Percentiles rank a stretch among this genome's conserved stretches.
Conservation (phyloP, 495 filamentous ascomycete species). For the Haplographium delicatum region DNA sequence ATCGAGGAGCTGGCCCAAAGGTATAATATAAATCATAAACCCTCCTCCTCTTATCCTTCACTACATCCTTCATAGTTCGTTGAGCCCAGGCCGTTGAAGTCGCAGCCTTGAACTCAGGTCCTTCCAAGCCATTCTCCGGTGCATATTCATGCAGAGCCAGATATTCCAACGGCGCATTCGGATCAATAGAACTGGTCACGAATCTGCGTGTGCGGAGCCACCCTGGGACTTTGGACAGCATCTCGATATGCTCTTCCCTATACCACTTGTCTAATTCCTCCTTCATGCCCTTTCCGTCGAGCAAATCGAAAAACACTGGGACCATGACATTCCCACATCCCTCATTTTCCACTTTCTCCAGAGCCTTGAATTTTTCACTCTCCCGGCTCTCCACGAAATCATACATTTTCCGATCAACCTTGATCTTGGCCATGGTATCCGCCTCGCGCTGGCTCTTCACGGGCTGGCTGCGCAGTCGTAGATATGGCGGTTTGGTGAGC, state of each 20-base stretch:
- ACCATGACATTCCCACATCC: conserved; percentile 57
- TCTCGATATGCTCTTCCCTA: conserved; percentile 62
- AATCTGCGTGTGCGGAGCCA: conserved; percentile 68
- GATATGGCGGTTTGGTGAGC: conserved; percentile 61
- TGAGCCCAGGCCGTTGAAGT: conserved; percentile 52
- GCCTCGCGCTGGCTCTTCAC: conserved; percentile 69
- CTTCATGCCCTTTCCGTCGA: conserved; percentile 45
- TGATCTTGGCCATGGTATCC: conserved; percentile 69
- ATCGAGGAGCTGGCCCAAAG: conserved; percentile 68
- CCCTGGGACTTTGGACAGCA: conserved; percentile 67
- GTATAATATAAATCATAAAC: conserved; percentile 70
- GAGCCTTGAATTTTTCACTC: conserved; percentile 44
- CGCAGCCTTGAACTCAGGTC: conserved; percentile 56
- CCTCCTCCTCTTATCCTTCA: conserved; percentile 49
- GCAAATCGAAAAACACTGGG: conserved; percentile 52
- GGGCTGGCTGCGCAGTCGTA: conserved; percentile 53
- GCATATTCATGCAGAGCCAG: conserved; percentile 68
- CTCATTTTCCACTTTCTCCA: conserved; percentile 57
- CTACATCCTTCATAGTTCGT: conserved; percentile 49
- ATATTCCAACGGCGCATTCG: conserved; percentile 46
- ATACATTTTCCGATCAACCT: conserved; percentile 63
- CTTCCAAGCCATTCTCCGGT: conserved; percentile 56
- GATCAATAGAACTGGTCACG: conserved; percentile 50
- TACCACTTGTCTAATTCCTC: conserved; percentile 63
- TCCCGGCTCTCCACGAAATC: conserved; percentile 53